These are phyloP conservation scores for Populus hybrid DNA, from an alignment of 441 rosid genomes.

Conservation along the genomic window DNA sequence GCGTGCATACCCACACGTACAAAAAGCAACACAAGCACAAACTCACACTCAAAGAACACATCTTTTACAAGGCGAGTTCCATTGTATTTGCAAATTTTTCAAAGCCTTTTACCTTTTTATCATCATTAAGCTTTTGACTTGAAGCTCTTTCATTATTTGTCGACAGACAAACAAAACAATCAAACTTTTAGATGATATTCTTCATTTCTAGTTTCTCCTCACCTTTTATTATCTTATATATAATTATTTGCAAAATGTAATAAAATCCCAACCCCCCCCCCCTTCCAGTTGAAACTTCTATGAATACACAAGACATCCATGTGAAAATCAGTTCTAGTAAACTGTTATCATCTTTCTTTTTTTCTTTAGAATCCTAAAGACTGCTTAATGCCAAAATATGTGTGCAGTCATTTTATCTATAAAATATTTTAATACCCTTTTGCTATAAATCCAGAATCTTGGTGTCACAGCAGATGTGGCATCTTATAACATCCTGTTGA, in stretches of 20 bases:
- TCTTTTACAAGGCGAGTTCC: background rate
- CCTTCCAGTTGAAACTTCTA: background rate
- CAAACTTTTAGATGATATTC: background rate
- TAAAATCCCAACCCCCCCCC: no score
- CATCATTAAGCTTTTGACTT: slow-evolving; percentile 4
- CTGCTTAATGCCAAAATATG: slow-evolving; percentile 7
- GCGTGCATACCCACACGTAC: background rate
- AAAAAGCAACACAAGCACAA: background rate
- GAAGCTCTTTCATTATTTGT: background rate
- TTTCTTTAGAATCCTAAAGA: background rate
- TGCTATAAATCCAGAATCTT: slow-evolving; percentile 52
- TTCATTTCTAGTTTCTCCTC: background rate
- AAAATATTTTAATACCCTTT: slow-evolving; percentile 8
- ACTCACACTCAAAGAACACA: background rate
- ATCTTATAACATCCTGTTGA: slow-evolving; percentile 86
- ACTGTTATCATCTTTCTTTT: background rate
- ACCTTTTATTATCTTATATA: background rate
- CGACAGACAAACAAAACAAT: background rate
- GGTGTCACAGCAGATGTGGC: slow-evolving; percentile 67
- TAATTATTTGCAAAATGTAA: background rate
- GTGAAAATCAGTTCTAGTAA: background rate
- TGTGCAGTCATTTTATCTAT: background rate
- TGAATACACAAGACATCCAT: background rate
- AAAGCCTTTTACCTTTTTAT: background rate
- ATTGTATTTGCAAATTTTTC: background rate